Evolutionary conservation across 164 flowering plant genomes (phyloP).

Genomic region (Magnolia kwangsiensis): DNA sequence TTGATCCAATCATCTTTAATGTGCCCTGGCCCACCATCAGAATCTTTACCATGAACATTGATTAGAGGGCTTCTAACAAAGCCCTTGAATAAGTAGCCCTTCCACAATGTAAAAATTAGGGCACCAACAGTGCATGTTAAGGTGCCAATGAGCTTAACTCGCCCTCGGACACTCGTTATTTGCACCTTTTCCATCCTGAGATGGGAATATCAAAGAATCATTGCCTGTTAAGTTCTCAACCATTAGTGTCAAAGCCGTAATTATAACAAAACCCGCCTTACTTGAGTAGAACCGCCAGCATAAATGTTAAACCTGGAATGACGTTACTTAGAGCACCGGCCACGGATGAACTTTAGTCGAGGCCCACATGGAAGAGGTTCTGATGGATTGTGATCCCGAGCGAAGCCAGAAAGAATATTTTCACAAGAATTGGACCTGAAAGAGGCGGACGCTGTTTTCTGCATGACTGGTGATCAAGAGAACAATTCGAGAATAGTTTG

Average conservation of each 20-base stretch:
- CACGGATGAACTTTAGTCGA: conserved; percentile 37
- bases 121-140: conserved; percentile 37
- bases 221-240: too few species aligned
- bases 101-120: conserved; percentile 43
- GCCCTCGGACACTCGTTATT: conserved; percentile 23
- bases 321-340: conserved; percentile 34
- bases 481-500: too few species aligned
- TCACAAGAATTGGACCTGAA: conserved; percentile 17
- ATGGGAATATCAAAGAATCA: neutral
- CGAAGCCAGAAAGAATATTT: conserved; percentile 35
- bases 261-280: neutral
- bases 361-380: conserved; percentile 35
- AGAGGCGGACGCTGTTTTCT: conserved; percentile 35
- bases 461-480: conserved; percentile 1
- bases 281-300: conserved; percentile 34
- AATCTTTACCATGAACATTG: conserved; percentile 7
- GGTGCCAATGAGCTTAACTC: conserved; percentile 41
- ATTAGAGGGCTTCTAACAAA: conserved; percentile 24
- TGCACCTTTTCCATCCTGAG: conserved; percentile 41
- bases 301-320: conserved; percentile 37
- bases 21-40: conserved; percentile 12
- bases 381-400: conserved; percentile 39
- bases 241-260: too few species aligned
- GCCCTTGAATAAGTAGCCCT: conserved; percentile 26
- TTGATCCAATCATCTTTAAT: conserved; percentile 35